Conservation (phyloP, 2,329 filamentous ascomycete species). For the Fusarium haematococcum region DNA sequence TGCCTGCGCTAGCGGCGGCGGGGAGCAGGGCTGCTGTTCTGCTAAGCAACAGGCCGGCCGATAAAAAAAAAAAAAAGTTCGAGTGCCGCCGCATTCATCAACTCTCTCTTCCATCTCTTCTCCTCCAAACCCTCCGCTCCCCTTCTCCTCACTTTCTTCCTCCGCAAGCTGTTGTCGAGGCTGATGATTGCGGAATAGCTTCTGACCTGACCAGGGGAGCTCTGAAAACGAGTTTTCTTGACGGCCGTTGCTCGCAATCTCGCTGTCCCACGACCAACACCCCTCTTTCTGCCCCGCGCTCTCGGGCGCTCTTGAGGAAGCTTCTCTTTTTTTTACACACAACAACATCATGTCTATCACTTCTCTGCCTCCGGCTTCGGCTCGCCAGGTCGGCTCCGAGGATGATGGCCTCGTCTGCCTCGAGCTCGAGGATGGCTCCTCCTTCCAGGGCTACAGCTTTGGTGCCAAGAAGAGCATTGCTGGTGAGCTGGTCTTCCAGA, state of each 20-base stretch:
- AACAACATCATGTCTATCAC: slow-evolving; percentile 48
- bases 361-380: slow-evolving; percentile 68
- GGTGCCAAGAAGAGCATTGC: slow-evolving; percentile 94
- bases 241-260: slow-evolving; percentile 50
- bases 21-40: slow-evolving; percentile 25
- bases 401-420: slow-evolving; percentile 80
- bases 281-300: slow-evolving; percentile 47
- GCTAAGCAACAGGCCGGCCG: slow-evolving; percentile 20
- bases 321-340: slow-evolving; percentile 24
- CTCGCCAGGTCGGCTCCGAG: slow-evolving; percentile 64
- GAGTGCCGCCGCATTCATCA: slow-evolving; percentile 38
- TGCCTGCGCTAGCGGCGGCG: slow-evolving; percentile 21
- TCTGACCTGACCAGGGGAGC: slow-evolving; percentile 51
- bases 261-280: slow-evolving; percentile 36
- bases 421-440: slow-evolving; percentile 90
- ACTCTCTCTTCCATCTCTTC: slow-evolving; percentile 34
- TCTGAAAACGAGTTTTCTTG: slow-evolving; percentile 55
- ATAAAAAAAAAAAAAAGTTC: slow-evolving; percentile 46
- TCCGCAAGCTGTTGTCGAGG: slow-evolving; percentile 44
- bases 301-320: slow-evolving; percentile 24
- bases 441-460: slow-evolving; percentile 96
- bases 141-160: slow-evolving; percentile 29
- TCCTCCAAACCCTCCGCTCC: slow-evolving; percentile 38
- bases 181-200: slow-evolving; percentile 55
- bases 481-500: slow-evolving; percentile 99